A percentile compares a stretch with the other conserved stretches of the same genome.
phyloP scores from a whole-genome alignment of 192 early-diverging fungal genomes.

The Powellomyces hirtus region DNA sequence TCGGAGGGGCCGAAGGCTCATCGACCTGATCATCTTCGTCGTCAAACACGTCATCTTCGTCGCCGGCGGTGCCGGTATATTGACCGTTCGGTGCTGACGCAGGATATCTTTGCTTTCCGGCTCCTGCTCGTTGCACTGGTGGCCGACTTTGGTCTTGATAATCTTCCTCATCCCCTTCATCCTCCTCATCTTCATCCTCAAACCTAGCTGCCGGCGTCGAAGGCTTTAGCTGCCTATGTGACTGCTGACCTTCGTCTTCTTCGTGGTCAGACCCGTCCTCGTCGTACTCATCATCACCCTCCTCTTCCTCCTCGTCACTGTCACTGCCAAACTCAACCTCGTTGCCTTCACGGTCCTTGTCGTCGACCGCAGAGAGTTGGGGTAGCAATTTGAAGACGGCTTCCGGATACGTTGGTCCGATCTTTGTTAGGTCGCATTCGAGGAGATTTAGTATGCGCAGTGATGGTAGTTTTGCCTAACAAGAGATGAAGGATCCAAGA shows the following conservation, averaged over 20 bases:
- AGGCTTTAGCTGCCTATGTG: background rate
- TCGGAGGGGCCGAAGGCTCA: background rate
- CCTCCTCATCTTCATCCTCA: background rate
- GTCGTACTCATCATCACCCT: conserved; percentile 1
- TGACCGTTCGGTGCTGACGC: no score
- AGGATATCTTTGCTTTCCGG: no score
- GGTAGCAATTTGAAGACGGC: conserved; percentile 11
- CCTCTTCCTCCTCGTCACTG: conserved; percentile 21
- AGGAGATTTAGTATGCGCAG: conserved; percentile 11
- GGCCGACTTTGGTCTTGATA: conserved; percentile 14
- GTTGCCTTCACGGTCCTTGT: conserved; percentile 16
- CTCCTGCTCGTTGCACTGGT: no score
- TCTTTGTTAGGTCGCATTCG: conserved; percentile 11
- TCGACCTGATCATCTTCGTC: background rate
- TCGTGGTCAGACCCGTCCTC: background rate
- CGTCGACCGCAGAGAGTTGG: conserved; percentile 9
- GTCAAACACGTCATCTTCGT: background rate
- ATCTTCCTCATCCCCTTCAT: conserved; percentile 8
- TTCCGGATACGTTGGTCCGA: background rate
- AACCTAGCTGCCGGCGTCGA: no score
- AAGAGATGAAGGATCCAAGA: background rate
- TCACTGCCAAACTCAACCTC: conserved; percentile 15
- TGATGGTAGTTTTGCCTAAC: conserved; percentile 8
- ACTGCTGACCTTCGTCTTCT: background rate
- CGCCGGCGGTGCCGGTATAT: no score